Evolutionary conservation across 108 stramenopile species (phyloP), one percentile per base, ranked within the genome.

Genomic region (Mayamaea pseudoterrestris): DNA sequence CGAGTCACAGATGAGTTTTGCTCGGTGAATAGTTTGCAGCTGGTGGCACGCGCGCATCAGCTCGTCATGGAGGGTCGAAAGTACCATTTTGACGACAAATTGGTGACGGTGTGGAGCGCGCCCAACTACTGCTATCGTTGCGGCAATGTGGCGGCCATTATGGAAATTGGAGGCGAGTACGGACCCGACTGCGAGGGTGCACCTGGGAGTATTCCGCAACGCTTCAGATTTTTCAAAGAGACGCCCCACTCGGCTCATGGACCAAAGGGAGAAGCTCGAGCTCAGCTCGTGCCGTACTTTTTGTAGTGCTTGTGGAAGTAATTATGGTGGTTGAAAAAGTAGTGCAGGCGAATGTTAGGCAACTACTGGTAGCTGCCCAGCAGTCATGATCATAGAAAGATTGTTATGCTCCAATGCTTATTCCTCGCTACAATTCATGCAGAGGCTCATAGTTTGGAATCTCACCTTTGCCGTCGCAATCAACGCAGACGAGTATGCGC

Each of bases 71-170:
- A 94, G 55, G 93, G 93, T 31, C 73, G 78, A 7, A 83, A 89
- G 48, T 93, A 80, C 61, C 80, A 91, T 31, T 75, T 76, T 51
- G 83, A 86, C 27, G 74, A 80, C 41, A 58, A 76, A 23, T 30
- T 94, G 20, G 90, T 94, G 17, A 95, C 91, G 2, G 90, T 97
- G 0, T 98, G 93, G 91, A 81, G 80, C 14, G 95, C 95, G 13
- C 97, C 97, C 5, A 96, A 96, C 46, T 98, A 98, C 56, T 96
- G 95, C 64, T 95, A 96, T 58, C 68, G 95, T 17, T 98, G 97
- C 63, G 95, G 95, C 1, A 98, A 96, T 64, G 80, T 93, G n/a
- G 97, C 97, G 3, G 92, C 94, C 44, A 89, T 98, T 49, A 57
- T 70, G 62, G 78, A 78, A 47, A 73, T 62, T 58, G 82, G 77